phyloP scores from a whole-genome alignment of 352 stramenopile species.

The Phytophthora kernoviae region DNA sequence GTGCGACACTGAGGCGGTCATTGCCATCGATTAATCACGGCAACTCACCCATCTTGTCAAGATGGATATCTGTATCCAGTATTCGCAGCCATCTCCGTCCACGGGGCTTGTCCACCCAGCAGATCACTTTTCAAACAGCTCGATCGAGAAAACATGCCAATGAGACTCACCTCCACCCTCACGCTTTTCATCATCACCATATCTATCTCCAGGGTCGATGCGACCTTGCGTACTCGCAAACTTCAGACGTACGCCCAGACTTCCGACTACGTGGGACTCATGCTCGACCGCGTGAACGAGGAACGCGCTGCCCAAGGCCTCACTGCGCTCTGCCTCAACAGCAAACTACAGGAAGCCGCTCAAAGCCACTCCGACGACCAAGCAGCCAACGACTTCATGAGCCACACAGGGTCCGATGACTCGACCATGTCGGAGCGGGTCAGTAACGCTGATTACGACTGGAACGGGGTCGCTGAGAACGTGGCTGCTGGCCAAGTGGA shows the following conservation, averaged over 20 bases:
- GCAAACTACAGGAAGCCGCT: slow-evolving; percentile 28
- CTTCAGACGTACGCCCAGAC: slow-evolving; percentile 28
- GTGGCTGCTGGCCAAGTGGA: slow-evolving; percentile 43
- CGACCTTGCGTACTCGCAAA: slow-evolving; percentile 9
- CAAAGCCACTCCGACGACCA: slow-evolving; percentile 45
- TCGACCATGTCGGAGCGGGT: slow-evolving; percentile 42
- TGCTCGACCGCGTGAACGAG: slow-evolving; percentile 57
- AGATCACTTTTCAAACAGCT: slow-evolving; percentile 13
- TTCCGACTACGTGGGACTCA: slow-evolving; percentile 23
- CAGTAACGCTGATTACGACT: slow-evolving; percentile 50
- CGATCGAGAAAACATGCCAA: slow-evolving; percentile 4
- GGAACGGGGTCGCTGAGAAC: slow-evolving; percentile 48
- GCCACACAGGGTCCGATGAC: slow-evolving; percentile 46
- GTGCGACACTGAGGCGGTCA: too few species aligned
- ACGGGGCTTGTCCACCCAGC: slow-evolving; percentile 7
- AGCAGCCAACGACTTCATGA: slow-evolving; percentile 53
- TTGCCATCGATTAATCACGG: too few species aligned
- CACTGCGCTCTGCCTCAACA: slow-evolving; percentile 40
- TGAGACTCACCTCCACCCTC: slow-evolving; percentile 2
- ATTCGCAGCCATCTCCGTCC: slow-evolving; percentile 3
- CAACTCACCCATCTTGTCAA: too few species aligned
- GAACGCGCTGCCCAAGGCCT: slow-evolving; percentile 44
- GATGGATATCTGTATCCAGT: too few species aligned
- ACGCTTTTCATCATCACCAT: slow-evolving; percentile 7
- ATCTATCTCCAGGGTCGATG: background rate